Evolutionary conservation across 208 protist species (phyloP).

Genomic region (Vickermania spadyakhi): DNA sequence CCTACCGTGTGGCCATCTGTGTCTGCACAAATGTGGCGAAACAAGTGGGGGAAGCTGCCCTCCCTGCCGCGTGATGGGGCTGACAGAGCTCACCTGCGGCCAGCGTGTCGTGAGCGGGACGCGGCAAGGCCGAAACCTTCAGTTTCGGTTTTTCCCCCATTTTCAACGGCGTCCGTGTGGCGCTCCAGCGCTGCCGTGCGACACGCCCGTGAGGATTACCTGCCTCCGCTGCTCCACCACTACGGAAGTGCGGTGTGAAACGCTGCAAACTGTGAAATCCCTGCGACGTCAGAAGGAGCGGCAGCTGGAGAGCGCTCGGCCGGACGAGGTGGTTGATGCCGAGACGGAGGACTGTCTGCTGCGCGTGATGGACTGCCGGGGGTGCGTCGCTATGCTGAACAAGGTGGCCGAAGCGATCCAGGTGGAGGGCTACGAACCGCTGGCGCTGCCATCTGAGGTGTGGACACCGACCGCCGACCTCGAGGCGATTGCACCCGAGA

Average conservation of each 20-base stretch:
- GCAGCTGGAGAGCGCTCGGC: constrained; percentile 9
- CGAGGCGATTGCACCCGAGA: constrained; percentile 22
- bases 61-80: constrained; percentile 60
- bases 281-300: neutral
- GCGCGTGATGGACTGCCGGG: constrained; percentile 43
- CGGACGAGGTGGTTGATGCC: constrained; percentile 8
- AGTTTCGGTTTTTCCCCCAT: constrained; percentile 38
- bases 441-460: constrained; percentile 13
- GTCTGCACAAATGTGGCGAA: constrained; percentile 53
- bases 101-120: constrained; percentile 72
- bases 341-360: constrained; percentile 17
- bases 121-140: constrained; percentile 25
- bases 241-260: constrained; percentile 32
- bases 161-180: constrained; percentile 62
- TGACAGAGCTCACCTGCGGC: constrained; percentile 62
- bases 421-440: constrained; percentile 16
- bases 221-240: constrained; percentile 63
- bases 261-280: neutral
- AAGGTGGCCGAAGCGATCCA: constrained; percentile 43
- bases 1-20: constrained; percentile 65
- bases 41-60: constrained; percentile 14
- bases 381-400: constrained; percentile 75
- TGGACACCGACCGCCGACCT: constrained; percentile 12
- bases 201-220: constrained; percentile 31
- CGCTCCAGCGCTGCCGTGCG: constrained; percentile 32